A percentile compares a stretch with the other conserved stretches of the same genome.
Conservation (phyloP, 768 basidiomycete genomes). For the Clathrus columnatus region DNA sequence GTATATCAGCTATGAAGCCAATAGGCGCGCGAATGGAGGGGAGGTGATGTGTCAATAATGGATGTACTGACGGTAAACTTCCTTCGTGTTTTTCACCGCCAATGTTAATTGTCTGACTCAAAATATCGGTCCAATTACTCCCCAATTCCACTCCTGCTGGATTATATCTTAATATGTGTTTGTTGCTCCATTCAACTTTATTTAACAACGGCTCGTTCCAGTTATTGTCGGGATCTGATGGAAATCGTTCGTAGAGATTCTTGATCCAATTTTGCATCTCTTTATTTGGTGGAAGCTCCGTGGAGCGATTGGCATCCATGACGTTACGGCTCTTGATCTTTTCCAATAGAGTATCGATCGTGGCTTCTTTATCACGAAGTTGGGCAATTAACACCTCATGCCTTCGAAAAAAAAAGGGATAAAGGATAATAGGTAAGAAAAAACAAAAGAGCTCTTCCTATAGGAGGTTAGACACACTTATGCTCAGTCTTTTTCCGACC, state of each 20-base stretch:
- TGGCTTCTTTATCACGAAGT: neutral
- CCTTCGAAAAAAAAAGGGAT: neutral
- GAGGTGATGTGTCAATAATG: neutral
- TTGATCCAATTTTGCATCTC: neutral
- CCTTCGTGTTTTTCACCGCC: neutral
- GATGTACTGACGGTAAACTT: neutral
- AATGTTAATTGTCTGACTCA: too few relatives aligned
- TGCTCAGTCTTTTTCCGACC: neutral
- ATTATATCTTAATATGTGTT: too few relatives aligned
- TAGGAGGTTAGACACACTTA: neutral
- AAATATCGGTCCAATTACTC: too few relatives aligned
- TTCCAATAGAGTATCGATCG: neutral
- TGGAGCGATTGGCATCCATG: neutral
- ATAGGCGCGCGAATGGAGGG: neutral
- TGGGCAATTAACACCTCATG: neutral
- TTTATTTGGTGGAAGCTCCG: neutral
- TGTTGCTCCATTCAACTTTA: too few relatives aligned
- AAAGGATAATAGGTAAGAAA: neutral
- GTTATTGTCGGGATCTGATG: neutral
- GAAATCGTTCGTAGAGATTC: neutral
- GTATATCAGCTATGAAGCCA: neutral
- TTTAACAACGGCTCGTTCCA: too few relatives aligned
- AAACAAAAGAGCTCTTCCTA: too few relatives aligned
- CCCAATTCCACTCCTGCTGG: too few relatives aligned
- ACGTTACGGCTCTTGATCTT: neutral